Base-by-base conservation (phyloP, 495 filamentous ascomycete species). In the Neurospora intermedia region DNA sequence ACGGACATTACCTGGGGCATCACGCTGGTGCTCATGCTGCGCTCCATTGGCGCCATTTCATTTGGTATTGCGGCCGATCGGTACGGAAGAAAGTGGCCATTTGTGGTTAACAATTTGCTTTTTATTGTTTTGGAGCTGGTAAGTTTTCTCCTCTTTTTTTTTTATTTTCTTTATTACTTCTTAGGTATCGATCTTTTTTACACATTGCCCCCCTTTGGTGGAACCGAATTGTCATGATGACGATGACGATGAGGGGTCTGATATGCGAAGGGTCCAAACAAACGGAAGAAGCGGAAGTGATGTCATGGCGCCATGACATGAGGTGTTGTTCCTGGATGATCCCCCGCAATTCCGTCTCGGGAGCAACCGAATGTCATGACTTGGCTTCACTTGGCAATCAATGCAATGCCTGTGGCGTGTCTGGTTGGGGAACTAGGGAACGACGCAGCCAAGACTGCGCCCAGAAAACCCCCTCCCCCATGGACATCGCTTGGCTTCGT, bases 1-100 rank as follows among this genome's bases (percentile, higher is more conserved):
- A 87, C 90, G 4, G 89, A 96, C 48, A 96, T 97, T 73, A 94
- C 93, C 35, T 96, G 93, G 93, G 93, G 93, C 31, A 97, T 97
- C 72, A 97, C 93, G 0, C 85, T 94, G 16, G 92, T 94, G 73
- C 85, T 95, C 8, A 94, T 95, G 92, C 87, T 94, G 74, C 85
- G 92, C 71, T 91, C 90, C 23, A 88, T 93, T 23, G 92, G 92
- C 8, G 87, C 90, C 38, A 87, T 91, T 71, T 75, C 88, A 31
- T 97, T 97, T 76, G 93, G 93, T 76, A 87, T 97, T 66, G 91
- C 91, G 1, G 84, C 91, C 1, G 93, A 97, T 85, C 87, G 93
- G 42, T 97, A 90, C 78, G 93, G 93, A 43, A 87, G 93, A 18
- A 97, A 94, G 80, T 96, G 93, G 93, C 93, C 93, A 2, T 97